Conservation (phyloP, 495 filamentous ascomycete genomes). For the Xylaria flabelliformis region DNA sequence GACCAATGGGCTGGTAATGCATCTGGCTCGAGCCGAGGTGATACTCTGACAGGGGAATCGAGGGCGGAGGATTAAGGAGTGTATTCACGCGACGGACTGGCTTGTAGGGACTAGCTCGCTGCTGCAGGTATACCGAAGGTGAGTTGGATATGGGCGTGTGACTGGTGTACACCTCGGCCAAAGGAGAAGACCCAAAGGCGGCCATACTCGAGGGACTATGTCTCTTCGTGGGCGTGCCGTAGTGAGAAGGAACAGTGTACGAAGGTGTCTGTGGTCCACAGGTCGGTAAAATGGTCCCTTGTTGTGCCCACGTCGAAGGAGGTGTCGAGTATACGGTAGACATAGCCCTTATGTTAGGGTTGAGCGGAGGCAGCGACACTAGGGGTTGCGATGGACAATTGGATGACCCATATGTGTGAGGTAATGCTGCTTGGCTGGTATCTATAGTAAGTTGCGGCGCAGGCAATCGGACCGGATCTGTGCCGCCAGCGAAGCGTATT, state of each 20-base stretch:
- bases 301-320: constrained; percentile 41
- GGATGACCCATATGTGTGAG: constrained; percentile 26
- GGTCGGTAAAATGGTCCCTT: constrained; percentile 41
- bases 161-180: constrained; percentile 56
- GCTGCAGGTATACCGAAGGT: constrained; percentile 65
- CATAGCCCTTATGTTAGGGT: constrained; percentile 55
- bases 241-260: constrained; percentile 36
- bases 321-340: constrained; percentile 51
- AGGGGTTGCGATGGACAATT: constrained; percentile 45
- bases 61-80: constrained; percentile 85
- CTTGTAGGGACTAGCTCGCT: constrained; percentile 83
- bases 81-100: constrained; percentile 89
- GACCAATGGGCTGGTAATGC: constrained; percentile 93
- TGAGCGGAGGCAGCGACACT: constrained; percentile 54
- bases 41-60: constrained; percentile 77
- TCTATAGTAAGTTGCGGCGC: constrained; percentile 54
- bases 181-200: constrained; percentile 54
- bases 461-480: constrained; percentile 43
- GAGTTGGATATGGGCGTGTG: constrained; percentile 64
- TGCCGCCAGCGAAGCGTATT: constrained; percentile 42
- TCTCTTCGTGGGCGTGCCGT: constrained; percentile 53
- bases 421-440: constrained; percentile 40
- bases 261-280: constrained; percentile 44
- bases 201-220: constrained; percentile 43
- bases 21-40: constrained; percentile 78